Evolutionary conservation across 129 eudicot species (phyloP).

Genomic region (Oenanthe sinensis): DNA sequence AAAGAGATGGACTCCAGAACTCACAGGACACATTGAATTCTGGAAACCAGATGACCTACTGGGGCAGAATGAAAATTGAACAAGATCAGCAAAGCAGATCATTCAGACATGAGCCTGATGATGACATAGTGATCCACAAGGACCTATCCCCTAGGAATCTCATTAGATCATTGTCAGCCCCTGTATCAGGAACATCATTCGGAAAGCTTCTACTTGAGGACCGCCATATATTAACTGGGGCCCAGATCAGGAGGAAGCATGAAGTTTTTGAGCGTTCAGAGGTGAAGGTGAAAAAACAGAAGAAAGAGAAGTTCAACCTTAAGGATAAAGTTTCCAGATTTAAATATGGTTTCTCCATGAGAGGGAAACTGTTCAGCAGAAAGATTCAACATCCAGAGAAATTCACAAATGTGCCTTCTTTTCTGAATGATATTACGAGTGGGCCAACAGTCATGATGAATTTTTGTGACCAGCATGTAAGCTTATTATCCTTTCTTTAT

Average conservation of each 20-base stretch:
- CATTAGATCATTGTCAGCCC: constrained; percentile 84
- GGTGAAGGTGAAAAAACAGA: constrained; percentile 48
- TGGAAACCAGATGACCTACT: constrained; percentile 22
- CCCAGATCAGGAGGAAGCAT: constrained; percentile 84
- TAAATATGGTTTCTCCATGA: constrained; percentile 48
- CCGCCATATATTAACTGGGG: constrained; percentile 66
- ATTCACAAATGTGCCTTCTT: constrained; percentile 31
- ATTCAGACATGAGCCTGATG: constrained; percentile 11
- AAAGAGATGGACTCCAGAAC: constrained; percentile 15
- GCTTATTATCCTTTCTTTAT: constrained; percentile 14
- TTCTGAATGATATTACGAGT: constrained; percentile 41
- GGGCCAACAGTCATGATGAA: constrained; percentile 54
- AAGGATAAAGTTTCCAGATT: constrained; percentile 70
- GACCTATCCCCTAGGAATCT: constrained; percentile 62
- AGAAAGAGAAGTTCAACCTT: constrained; percentile 72
- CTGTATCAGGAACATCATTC: constrained; percentile 81
- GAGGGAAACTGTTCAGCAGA: constrained; percentile 60
- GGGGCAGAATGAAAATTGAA: constrained; percentile 15
- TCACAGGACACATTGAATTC: constrained; percentile 21
- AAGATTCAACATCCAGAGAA: constrained; percentile 53
- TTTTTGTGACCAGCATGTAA: constrained; percentile 51
- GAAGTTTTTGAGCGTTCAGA: constrained; percentile 54
- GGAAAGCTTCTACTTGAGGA: constrained; percentile 98
- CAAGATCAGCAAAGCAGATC: constrained; percentile 11
- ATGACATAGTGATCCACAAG: constrained; percentile 6